Evolutionary conservation across 78 protist species (phyloP), one percentile per base, ranked within the genome.

Genomic region (Chrysochromulina tobinii): DNA sequence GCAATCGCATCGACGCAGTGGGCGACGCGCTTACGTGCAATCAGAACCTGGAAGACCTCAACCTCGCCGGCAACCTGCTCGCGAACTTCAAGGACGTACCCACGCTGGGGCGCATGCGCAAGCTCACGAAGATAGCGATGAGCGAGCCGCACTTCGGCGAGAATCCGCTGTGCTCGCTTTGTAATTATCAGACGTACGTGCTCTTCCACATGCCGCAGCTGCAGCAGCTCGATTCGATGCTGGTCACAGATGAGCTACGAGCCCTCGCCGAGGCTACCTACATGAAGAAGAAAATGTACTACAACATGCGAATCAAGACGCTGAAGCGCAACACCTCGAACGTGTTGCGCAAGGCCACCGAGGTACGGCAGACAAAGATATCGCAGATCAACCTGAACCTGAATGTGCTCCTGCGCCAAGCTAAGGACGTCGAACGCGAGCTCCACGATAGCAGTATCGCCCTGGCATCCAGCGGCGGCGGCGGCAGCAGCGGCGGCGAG

Each of bases 251-350:
- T 6, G 97, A 94, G 57, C 51, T 66, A 3, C 89, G 93, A 9
- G 87, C n/a, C 21, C 67, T 92, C 25, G 97, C 97, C 1, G 95
- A 94, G 72, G 90, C 96, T 6, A 94, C 95, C 11, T 95, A 83
- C 90, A 75, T 88, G 89, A 92, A 92, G 81, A 94, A 94, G 92
- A 89, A 88, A 72, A 94, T 94, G 94, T 93, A 95, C 61, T 95
- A 95, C 92, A 94, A 92, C 87, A 95, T 95, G 97, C 89, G 97
- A 48, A 94, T 95, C 93, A 94, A 95, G 72, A 90, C 96, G 58
- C n/a, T 94, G 38, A 69, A 91, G 93, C 90, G 97, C 17, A 94
- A 90, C 81, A 75, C 93, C 7, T 15, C 94, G 55, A 87, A 86
- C 83, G 72, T 87, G 48, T 1, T 88, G 23, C 27, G 89, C 58